phyloP scores from a whole-genome alignment of 306 rosid species.

The Vigna trinervia region DNA sequence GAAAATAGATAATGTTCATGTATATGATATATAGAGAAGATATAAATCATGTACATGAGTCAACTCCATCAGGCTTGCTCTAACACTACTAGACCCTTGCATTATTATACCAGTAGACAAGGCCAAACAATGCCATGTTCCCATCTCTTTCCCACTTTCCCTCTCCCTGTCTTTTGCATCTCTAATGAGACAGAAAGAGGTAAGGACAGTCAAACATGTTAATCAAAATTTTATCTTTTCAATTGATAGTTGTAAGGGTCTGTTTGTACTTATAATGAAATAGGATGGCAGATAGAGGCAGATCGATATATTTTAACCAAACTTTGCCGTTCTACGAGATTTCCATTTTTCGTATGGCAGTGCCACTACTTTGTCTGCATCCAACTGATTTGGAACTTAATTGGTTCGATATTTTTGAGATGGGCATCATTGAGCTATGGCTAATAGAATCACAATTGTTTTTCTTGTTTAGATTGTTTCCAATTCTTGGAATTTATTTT shows the following conservation, averaged over 20 bases:
- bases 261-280: background rate
- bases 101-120: background rate
- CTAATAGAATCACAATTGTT: background rate
- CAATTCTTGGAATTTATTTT: background rate
- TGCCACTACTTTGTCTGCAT: constrained; percentile 18
- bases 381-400: background rate
- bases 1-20: background rate
- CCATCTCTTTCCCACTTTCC: background rate
- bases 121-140: background rate
- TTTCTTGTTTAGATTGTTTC: constrained; percentile 1
- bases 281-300: background rate
- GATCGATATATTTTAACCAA: background rate
- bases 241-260: background rate
- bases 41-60: no score
- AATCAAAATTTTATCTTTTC: background rate
- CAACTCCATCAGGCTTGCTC: no score
- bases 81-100: no score
- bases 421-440: no score
- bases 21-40: background rate
- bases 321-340: background rate
- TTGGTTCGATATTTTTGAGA: no score
- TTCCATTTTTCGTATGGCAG: constrained; percentile 1
- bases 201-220: background rate
- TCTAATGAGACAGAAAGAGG: background rate
- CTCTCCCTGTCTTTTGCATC: background rate